Evolutionary conservation across 2,329 filamentous ascomycete genomes (phyloP), one percentile per base, ranked within the genome.

Genomic region (Penicillium oxalicum): DNA sequence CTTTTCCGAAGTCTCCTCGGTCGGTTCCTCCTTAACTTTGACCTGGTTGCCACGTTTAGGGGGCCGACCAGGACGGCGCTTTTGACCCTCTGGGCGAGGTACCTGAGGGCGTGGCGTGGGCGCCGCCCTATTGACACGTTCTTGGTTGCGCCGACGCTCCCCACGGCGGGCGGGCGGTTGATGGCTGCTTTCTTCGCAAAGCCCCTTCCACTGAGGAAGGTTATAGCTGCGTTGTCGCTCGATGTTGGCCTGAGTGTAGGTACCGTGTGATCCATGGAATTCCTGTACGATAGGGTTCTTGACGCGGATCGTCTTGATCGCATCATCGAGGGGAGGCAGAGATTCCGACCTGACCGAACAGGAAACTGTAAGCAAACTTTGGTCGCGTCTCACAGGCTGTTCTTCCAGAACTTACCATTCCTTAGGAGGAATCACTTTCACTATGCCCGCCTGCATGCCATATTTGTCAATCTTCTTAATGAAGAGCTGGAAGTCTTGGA

Each of bases 271-370:
- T 37, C 93, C 93, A 77, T 94, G 91, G 61, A 98, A 98, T 62
- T 98, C 93, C 70, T 98, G 93, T 65, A 90, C 95, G 67, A 98
- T 97, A 3, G 93, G 93, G 57, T 98, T 94, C 70, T 91, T 91
- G 63, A 98, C 91, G 64, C 84, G 86, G 68, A 98, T 88, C 53
- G 86, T 84, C 72, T 96, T 97, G 56, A 98, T 81, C 44, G 89
- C 79, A 61, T 96, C 87, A 63, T 93, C 84, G 53, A 96, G 81
- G 34, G 80, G 76, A 12, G 88, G 87, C 34, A 93, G 83, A 26
- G 82, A 77, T 55, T 91, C 82, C 61, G 74, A 73, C 82, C 82
- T 84, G 50, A 18, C 46, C 44, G 38, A 45, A 12, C 28, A 39
- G 29, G 12, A 3, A 32, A 13, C 26, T 18, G 43, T 58, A 36